Base-by-base conservation (phyloP, 2,329 filamentous ascomycete genomes). In the Furcasterigmium sp. region DNA sequence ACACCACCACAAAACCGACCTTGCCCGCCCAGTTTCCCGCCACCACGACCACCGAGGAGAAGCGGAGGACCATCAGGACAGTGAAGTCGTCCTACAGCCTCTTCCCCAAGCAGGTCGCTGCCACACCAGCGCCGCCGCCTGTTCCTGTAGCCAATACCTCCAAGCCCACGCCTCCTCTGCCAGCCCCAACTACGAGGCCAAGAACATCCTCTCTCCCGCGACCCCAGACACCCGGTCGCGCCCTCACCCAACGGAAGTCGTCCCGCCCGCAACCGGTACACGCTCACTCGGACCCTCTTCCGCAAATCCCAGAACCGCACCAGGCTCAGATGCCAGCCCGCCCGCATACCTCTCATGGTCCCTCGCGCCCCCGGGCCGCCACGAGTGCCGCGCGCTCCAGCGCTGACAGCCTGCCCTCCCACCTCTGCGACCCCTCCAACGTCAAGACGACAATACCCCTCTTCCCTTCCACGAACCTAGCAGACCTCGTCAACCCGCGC, bases 51-150 rank as follows among this genome's bases (percentile, higher is more conserved):
- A 41, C 18, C 42, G 47, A n/a, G 43, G 50, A 17, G 50, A 49
- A 19, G 49, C 57, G 10, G 43, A 55, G 11, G 15, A 50, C 48
- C 17, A 46, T 50, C 35, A 43, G 48, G 4, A 43, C 48, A 26
- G 48, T 50, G 26, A 44, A 46, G 19, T 50, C 48, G 2, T 50
- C 48, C 4, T 50, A 50, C 41, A 48, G 48, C 28, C 46, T 50
- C 30, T 50, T 50, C 39, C 48, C 39, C 46, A 37, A 42, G 41
- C 20, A 46, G 37, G 15, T n/a, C n/a, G n/a, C 46, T 43, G 30
- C 25, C 37, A 25, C 39, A 29, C 21, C 29, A 25, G 20, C 43
- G 38, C 8, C 43, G 17, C 35, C 35, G 46, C 17, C 32, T 37
- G 23, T 26, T 11, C 23, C 23, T 7, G 23, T 11, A 7, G 7